A percentile compares a stretch with the other conserved stretches of the same genome.
phyloP scores from a whole-genome alignment of 257 asterid genomes.

The Plectranthus barbatus region DNA sequence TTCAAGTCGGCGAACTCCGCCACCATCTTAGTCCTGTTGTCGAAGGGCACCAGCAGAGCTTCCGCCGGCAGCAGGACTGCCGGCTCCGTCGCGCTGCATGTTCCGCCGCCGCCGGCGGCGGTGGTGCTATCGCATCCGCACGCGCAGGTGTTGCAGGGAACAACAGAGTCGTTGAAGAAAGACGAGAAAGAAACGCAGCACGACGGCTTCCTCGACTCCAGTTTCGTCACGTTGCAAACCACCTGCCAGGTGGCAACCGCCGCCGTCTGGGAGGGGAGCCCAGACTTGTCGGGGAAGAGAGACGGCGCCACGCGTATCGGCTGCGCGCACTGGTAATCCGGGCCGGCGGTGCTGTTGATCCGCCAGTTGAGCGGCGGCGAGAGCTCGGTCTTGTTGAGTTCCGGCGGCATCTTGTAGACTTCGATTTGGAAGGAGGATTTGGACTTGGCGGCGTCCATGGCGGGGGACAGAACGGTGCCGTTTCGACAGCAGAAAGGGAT shows the following conservation, averaged over 20 bases:
- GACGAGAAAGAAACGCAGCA: conserved; percentile 76
- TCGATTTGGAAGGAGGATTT: conserved; percentile 47
- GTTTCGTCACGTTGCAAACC: conserved; percentile 36
- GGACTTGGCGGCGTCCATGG: conserved; percentile 40
- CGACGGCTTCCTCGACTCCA: conserved; percentile 21
- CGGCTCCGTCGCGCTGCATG: conserved; percentile 39
- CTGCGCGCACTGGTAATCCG: conserved; percentile 37
- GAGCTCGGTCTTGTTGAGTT: conserved; percentile 38
- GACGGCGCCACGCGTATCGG: conserved; percentile 44
- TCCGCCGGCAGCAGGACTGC: conserved; percentile 52
- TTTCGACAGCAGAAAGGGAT: conserved; percentile 62
- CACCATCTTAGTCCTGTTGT: conserved; percentile 38
- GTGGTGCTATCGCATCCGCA: conserved; percentile 38
- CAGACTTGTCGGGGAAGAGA: conserved; percentile 41
- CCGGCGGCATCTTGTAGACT: conserved; percentile 69
- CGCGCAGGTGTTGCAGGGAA: conserved; percentile 75
- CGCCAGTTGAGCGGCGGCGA: conserved; percentile 58
- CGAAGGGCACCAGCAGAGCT: conserved; percentile 54
- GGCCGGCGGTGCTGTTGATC: conserved; percentile 39
- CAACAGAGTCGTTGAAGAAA: conserved; percentile 51
- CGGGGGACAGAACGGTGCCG: conserved; percentile 51
- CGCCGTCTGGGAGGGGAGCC: conserved; percentile 34
- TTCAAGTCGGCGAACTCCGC: conserved; percentile 12
- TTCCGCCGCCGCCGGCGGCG: neutral
- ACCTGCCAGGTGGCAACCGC: conserved; percentile 61